These are phyloP conservation scores for Gymnopilus junonius DNA, from an alignment of 768 basidiomycete species.

Conservation along the genomic window DNA sequence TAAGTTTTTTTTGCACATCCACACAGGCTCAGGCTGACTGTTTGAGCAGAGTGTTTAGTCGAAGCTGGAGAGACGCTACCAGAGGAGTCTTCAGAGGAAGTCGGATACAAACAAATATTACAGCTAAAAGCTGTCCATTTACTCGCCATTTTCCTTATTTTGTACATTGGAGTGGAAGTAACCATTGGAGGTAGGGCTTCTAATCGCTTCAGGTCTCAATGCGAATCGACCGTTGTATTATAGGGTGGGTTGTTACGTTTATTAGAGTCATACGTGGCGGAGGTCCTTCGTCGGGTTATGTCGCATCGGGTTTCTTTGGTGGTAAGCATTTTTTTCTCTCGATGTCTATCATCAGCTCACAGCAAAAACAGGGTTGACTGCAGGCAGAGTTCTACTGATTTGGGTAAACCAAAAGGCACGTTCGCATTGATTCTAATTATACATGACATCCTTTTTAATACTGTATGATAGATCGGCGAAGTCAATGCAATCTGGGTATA, in stretches of 20 bases:
- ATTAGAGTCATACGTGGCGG: slow-evolving; percentile 35
- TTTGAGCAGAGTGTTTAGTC: slow-evolving; percentile 47
- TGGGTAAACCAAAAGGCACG: slow-evolving; percentile 44
- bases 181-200: slow-evolving; percentile 43
- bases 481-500: slow-evolving; percentile 51
- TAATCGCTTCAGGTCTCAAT: not conserved
- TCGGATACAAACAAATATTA: slow-evolving; percentile 50
- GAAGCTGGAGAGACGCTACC: slow-evolving; percentile 51
- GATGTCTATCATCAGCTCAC: not conserved
- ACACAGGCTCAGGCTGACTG: no score
- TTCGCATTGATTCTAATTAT: not conserved
- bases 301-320: slow-evolving; percentile 51
- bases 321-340: slow-evolving; percentile 31
- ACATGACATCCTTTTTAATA: not conserved
- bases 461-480: slow-evolving; percentile 48
- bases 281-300: slow-evolving; percentile 45
- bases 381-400: slow-evolving; percentile 53
- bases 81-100: slow-evolving; percentile 35
- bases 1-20: slow-evolving; percentile 13
- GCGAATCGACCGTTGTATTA: not conserved
- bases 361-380: slow-evolving; percentile 45
- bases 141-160: slow-evolving; percentile 59
- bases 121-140: slow-evolving; percentile 54
- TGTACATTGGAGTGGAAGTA: slow-evolving; percentile 69
- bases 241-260: slow-evolving; percentile 72